These are phyloP conservation scores for Tolypocladium capitatum DNA, from an alignment of 2,329 filamentous ascomycete species.

Conservation along the genomic window DNA sequence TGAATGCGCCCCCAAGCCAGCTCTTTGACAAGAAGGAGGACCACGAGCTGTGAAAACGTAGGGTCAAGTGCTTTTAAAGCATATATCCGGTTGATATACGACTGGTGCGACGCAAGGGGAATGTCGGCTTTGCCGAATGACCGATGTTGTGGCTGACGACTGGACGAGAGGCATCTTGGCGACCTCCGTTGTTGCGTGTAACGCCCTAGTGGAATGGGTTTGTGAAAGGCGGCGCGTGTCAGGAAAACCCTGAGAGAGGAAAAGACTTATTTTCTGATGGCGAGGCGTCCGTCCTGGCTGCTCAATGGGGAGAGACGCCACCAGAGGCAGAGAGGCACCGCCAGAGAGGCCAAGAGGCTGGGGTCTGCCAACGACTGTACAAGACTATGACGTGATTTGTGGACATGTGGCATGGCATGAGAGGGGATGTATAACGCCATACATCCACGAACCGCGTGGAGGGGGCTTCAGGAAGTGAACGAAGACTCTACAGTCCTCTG, in stretches of 20 bases:
- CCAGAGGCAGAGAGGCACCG: neutral
- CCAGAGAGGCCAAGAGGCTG: neutral
- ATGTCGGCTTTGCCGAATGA: neutral
- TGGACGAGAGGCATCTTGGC: neutral
- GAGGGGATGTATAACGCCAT: neutral
- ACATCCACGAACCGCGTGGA: neutral
- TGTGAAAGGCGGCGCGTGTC: neutral
- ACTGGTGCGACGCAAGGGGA: neutral
- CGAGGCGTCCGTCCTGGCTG: neutral
- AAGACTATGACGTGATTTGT: neutral
- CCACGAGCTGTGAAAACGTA: constrained; percentile 19
- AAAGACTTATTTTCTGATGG: neutral
- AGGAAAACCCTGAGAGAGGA: neutral
- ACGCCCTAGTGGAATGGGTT: neutral
- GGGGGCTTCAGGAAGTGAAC: neutral
- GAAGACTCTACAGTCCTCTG: neutral
- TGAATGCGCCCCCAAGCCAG: constrained; percentile 36
- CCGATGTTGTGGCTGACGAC: neutral
- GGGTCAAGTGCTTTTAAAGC: neutral
- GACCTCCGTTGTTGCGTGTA: neutral
- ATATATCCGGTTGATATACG: neutral
- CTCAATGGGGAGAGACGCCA: neutral
- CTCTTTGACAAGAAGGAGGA: constrained; percentile 14
- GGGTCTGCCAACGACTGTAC: neutral
- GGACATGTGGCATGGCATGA: neutral